Evolutionary conservation across 176 grass and related monocot species (phyloP), one percentile per base, ranked within the genome.

Genomic region (Phragmites australis): DNA sequence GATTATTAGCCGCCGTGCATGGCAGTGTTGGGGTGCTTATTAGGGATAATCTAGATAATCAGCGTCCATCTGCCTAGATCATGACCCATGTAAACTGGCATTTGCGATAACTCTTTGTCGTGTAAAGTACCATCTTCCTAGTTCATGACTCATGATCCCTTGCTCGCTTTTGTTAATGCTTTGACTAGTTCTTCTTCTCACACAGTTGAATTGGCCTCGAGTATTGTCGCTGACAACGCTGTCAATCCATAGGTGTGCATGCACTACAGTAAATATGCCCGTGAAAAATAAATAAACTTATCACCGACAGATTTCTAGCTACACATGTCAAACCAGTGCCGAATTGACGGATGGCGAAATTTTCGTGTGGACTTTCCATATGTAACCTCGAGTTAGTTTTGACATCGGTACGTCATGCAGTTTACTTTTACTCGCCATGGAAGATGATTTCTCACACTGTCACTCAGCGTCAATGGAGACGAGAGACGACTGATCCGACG

Each of bases 211-310:
- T 40, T 68, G 18, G 41, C 22, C 19, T 68, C 39, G 21, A 23
- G n/a, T 42, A n/a, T 18, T 25, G 65, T 45, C 65, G 65, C 41
- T 46, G 66, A 26, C 41, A 47, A 7, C 23, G 29, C 23, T 31
- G 68, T 49, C 68, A 50, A n/a, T 29, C 25, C 68, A 48, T 71
- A 49, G 16, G 68, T 71, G 27, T 31, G 68, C 68, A 71, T 49
- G 45, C 4, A 10, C 43, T 46, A n/a, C 44, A 37, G 31, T 9
- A 70, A 9, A 3, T 26, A 8, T 30, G 46, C 43, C 26, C 67
- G 11, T 23, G 14, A 10, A 70, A 69, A 27, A 45, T 25, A 40
- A 17, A 42, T 17, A 8, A 70, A 12, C 40, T 46, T 76, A n/a
- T n/a, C 40, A 45, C 54, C 54, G 54, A 60, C 54, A 55, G 68